phyloP scores from a whole-genome alignment of 371 early-diverging fungal species.

The Mortierella sp. region DNA sequence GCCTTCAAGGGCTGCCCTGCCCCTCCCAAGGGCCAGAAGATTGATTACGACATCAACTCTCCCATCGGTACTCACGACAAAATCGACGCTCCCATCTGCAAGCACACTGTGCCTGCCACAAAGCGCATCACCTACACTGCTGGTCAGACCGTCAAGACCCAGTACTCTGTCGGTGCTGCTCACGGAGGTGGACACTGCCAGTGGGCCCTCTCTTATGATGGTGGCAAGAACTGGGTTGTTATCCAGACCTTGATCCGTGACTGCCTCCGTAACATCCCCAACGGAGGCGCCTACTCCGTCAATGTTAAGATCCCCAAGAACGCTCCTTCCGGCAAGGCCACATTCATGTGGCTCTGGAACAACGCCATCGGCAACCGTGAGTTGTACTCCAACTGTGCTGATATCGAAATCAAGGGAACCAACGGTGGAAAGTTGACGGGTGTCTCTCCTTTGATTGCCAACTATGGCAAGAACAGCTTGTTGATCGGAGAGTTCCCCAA shows the following conservation, averaged over 20 bases:
- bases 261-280: conserved; percentile 17
- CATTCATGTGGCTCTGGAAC: conserved; percentile 79
- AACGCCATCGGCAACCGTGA: conserved; percentile 79
- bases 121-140: conserved; percentile 39
- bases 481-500: conserved; percentile 29
- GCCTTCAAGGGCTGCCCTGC: conserved; percentile 36
- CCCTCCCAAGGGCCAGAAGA: conserved; percentile 29
- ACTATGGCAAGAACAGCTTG: conserved; percentile 33
- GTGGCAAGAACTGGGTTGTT: conserved; percentile 70
- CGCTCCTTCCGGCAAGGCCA: conserved; percentile 59
- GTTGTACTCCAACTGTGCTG: conserved; percentile 81
- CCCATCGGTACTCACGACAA: conserved; percentile 36
- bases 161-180: conserved; percentile 42
- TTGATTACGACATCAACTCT: conserved; percentile 52
- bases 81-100: conserved; percentile 36
- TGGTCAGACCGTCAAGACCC: conserved; percentile 43
- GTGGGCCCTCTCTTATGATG: conserved; percentile 75
- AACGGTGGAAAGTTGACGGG: conserved; percentile 42
- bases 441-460: conserved; percentile 31
- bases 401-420: conserved; percentile 66
- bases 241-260: conserved; percentile 43
- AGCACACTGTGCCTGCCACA: conserved; percentile 22
- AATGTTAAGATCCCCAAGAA: conserved; percentile 64
- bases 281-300: conserved; percentile 36
- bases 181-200: conserved; percentile 78